phyloP scores from a whole-genome alignment of 495 filamentous ascomycete genomes.

The Extremus antarcticus region DNA sequence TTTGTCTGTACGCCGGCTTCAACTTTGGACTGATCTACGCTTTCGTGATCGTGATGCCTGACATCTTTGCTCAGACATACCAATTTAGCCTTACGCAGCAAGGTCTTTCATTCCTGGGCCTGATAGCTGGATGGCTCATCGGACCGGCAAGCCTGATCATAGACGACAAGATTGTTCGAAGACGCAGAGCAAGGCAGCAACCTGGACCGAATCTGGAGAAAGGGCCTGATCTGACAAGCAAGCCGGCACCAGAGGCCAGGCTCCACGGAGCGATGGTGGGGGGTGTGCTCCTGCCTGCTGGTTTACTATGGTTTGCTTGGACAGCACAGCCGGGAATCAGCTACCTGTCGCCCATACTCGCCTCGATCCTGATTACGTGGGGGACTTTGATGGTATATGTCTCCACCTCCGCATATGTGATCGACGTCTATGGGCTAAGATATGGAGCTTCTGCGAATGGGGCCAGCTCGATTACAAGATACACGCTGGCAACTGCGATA shows the following conservation, averaged over 20 bases:
- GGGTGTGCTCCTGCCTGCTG: constrained; percentile 7
- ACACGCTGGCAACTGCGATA: too few relatives aligned
- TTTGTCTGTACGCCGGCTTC: constrained; percentile 14
- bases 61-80: constrained; percentile 6
- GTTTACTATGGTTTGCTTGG: constrained; percentile 38
- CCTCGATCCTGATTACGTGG: too few relatives aligned
- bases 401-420: too few relatives aligned
- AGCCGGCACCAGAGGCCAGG: constrained; percentile 7
- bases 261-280: constrained; percentile 11
- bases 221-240: too few relatives aligned
- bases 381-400: too few relatives aligned
- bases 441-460: too few relatives aligned
- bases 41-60: constrained; percentile 9
- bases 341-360: too few relatives aligned
- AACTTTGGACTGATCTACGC: constrained; percentile 14
- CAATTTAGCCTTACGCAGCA: constrained; percentile 1
- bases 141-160: not conserved
- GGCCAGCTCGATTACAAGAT: too few relatives aligned
- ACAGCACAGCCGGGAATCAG: too few relatives aligned
- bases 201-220: not conserved
- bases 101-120: constrained; percentile 15
- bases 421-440: too few relatives aligned
- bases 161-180: not conserved
- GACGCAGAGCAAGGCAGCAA: not conserved
- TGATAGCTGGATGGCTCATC: constrained; percentile 4